Conservation (phyloP, 2,329 filamentous ascomycete genomes). For the Colletotrichum aenigma region DNA sequence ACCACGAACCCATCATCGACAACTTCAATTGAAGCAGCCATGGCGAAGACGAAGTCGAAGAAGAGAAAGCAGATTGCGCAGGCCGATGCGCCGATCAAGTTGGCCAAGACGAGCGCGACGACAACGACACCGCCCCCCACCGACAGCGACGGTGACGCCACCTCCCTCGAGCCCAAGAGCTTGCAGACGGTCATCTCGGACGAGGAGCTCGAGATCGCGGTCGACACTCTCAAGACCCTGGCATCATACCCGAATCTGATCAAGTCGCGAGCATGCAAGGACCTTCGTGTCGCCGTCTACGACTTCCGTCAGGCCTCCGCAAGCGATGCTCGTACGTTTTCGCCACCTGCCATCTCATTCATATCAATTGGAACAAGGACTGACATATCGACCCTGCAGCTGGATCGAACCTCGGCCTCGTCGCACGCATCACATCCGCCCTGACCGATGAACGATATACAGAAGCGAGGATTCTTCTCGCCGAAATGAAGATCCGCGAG, state of each 20-base stretch:
- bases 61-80: constrained; percentile 50
- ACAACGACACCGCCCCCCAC: constrained; percentile 35
- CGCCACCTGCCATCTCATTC: background rate
- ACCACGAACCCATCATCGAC: background rate
- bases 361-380: background rate
- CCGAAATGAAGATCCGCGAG: constrained; percentile 72
- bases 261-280: constrained; percentile 72
- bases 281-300: constrained; percentile 69
- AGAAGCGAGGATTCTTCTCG: constrained; percentile 68
- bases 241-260: constrained; percentile 64
- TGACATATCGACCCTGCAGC: background rate
- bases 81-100: constrained; percentile 38
- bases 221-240: constrained; percentile 66
- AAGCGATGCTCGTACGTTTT: constrained; percentile 54
- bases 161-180: constrained; percentile 48
- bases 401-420: constrained; percentile 56
- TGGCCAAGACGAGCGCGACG: constrained; percentile 36
- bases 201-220: constrained; percentile 70
- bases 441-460: constrained; percentile 68
- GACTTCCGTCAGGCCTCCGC: constrained; percentile 73
- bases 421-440: constrained; percentile 68
- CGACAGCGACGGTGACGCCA: constrained; percentile 27
- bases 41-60: constrained; percentile 49
- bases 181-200: constrained; percentile 60
- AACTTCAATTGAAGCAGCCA: constrained; percentile 21